Conservation (phyloP, 2,329 filamentous ascomycete species). For the Diplodia scrobiculata region DNA sequence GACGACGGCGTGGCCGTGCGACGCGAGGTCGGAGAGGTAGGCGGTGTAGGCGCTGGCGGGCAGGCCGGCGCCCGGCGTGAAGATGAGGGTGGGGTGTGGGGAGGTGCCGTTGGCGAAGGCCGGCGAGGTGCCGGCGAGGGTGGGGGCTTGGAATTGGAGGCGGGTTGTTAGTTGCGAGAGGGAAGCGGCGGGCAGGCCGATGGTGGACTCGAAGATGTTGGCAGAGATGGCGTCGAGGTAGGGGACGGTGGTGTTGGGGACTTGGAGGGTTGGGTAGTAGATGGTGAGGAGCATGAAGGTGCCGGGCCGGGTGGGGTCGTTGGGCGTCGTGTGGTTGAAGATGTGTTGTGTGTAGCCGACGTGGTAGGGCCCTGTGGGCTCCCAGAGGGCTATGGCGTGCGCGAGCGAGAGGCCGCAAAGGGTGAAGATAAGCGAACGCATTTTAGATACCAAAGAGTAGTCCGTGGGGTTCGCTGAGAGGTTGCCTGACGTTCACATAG, state of each 20-base stretch:
- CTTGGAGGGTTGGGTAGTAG: constrained; percentile 36
- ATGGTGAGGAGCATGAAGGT: constrained; percentile 34
- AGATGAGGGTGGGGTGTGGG: constrained; percentile 13
- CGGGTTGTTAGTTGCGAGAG: background rate
- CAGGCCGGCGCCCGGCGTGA: constrained; percentile 12
- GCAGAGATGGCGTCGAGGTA: constrained; percentile 36
- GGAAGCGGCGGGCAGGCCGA: constrained; percentile 24
- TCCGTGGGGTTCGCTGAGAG: background rate
- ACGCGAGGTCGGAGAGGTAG: constrained; percentile 9
- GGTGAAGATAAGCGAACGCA: background rate
- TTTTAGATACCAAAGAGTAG: background rate
- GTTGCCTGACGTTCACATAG: background rate
- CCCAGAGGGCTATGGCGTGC: constrained; percentile 2
- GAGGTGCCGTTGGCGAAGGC: constrained; percentile 15
- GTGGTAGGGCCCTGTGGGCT: constrained; percentile 35
- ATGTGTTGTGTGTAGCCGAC: constrained; percentile 37
- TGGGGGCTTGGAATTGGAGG: constrained; percentile 8
- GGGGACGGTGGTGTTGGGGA: constrained; percentile 32
- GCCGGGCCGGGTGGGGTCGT: constrained; percentile 34
- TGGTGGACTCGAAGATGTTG: constrained; percentile 29
- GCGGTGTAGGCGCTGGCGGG: constrained; percentile 26
- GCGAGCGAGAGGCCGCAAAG: background rate
- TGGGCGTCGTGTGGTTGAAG: constrained; percentile 36
- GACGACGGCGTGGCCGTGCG: constrained; percentile 16
- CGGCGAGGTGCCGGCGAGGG: background rate